Evolutionary conservation across 2,329 filamentous ascomycete genomes (phyloP).

Genomic region (Monascus ruber): DNA sequence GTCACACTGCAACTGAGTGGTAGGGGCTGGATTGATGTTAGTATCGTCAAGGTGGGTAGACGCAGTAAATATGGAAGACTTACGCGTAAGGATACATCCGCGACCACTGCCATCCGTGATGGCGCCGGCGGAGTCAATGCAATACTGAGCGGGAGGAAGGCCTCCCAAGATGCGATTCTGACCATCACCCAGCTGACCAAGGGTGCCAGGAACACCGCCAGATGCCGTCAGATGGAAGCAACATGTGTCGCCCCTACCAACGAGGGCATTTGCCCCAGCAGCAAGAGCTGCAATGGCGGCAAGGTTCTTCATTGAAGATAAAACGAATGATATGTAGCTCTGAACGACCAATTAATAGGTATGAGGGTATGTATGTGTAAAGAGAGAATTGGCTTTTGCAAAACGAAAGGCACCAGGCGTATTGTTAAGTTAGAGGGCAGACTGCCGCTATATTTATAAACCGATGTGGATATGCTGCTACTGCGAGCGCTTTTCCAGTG

Average conservation of each 20-base stretch:
- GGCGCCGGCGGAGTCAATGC: conserved; percentile 40
- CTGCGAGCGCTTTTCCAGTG: neutral
- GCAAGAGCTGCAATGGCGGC: conserved; percentile 27
- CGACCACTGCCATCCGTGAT: conserved; percentile 46
- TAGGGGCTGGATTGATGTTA: conserved; percentile 33
- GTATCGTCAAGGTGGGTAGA: neutral
- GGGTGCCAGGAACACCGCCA: conserved; percentile 39
- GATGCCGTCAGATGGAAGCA: conserved; percentile 44
- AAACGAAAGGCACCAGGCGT: neutral
- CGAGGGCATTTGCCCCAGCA: conserved; percentile 32
- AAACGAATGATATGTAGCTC: conserved; percentile 3
- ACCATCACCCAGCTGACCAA: conserved; percentile 52
- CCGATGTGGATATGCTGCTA: conserved; percentile 5
- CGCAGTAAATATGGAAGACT: conserved; percentile 10
- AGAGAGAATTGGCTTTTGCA: neutral
- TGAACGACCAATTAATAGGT: too few species aligned
- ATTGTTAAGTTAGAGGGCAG: neutral
- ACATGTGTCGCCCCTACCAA: conserved; percentile 30
- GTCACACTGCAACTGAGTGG: conserved; percentile 53
- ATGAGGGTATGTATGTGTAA: too few species aligned
- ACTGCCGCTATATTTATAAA: conserved; percentile 10
- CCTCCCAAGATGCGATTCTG: conserved; percentile 48
- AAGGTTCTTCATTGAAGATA: conserved; percentile 27
- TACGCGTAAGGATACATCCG: conserved; percentile 54
- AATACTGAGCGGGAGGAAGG: conserved; percentile 40